Percentiles rank a stretch among this genome's conserved stretches.
Conservation (phyloP, 1,139 yeast species). For the Debaryomyces singareniensis region DNA sequence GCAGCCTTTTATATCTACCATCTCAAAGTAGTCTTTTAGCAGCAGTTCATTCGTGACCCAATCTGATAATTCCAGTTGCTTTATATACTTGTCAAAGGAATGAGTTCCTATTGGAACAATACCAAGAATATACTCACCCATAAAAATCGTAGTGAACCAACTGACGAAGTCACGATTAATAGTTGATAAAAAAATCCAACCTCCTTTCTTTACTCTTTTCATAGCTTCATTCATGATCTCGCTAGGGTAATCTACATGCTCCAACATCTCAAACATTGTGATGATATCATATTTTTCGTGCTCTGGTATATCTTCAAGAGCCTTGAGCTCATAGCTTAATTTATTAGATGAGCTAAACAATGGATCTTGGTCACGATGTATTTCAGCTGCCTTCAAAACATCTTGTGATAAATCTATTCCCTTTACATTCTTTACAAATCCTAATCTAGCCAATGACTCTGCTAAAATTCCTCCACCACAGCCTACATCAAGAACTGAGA, state of each 20-base stretch:
- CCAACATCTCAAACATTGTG: slow-evolving; percentile 91
- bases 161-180: slow-evolving; percentile 86
- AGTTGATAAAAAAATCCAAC: slow-evolving; percentile 83
- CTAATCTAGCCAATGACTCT: slow-evolving; percentile 79
- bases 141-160: slow-evolving; percentile 87
- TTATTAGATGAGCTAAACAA: slow-evolving; percentile 32
- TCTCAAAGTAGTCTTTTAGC: slow-evolving; percentile 41
- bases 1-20: slow-evolving; percentile 70
- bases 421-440: slow-evolving; percentile 53
- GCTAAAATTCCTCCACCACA: slow-evolving; percentile 96
- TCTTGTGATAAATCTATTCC: slow-evolving; percentile 86
- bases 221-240: slow-evolving; percentile 65
- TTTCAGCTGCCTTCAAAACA: slow-evolving; percentile 72
- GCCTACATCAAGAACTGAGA: slow-evolving; percentile 77
- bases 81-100: slow-evolving; percentile 77
- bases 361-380: slow-evolving; percentile 67
- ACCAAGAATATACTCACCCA: slow-evolving; percentile 74
- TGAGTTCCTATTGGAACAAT: slow-evolving; percentile 95
- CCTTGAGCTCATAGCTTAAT: slow-evolving; percentile 51
- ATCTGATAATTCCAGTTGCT: slow-evolving; percentile 61
- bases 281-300: slow-evolving; percentile 60
- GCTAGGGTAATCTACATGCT: slow-evolving; percentile 85
- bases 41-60: slow-evolving; percentile 46
- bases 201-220: slow-evolving; percentile 65
- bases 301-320: slow-evolving; percentile 52